Percentiles rank a stretch among this genome's conserved stretches.
These are phyloP conservation scores for Cucurbita argyrosperma DNA, from an alignment of 306 rosid species.

Conservation along the genomic window DNA sequence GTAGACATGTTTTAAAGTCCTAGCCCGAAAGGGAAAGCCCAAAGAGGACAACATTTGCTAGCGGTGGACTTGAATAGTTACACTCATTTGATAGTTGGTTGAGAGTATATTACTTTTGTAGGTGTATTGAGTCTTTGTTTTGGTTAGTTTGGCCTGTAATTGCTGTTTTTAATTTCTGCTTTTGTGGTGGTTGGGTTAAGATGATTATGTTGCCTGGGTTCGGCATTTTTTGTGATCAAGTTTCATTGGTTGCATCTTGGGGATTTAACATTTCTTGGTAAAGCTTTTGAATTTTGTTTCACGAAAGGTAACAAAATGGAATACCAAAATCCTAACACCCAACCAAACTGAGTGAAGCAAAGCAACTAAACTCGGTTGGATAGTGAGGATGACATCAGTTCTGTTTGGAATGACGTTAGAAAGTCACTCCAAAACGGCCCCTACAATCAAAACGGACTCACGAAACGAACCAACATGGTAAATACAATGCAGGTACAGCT, in stretches of 20 bases:
- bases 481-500: slow-evolving; percentile 43
- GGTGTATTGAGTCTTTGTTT: neutral
- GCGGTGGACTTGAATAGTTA: too few relatives aligned
- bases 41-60: too few relatives aligned
- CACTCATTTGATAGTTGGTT: too few relatives aligned
- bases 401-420: too few relatives aligned
- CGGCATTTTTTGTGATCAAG: neutral
- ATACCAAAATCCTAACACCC: neutral
- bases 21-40: too few relatives aligned
- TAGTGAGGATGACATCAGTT: too few relatives aligned
- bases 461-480: neutral
- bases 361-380: too few relatives aligned
- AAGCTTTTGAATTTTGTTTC: neutral
- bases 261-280: neutral
- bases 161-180: neutral
- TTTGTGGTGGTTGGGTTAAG: neutral
- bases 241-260: neutral
- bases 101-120: too few relatives aligned
- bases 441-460: neutral
- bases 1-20: too few relatives aligned
- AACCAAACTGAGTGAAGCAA: neutral
- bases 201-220: neutral
- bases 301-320: neutral
- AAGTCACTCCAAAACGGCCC: too few relatives aligned
- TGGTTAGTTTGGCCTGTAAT: neutral